Conservation (phyloP, 495 filamentous ascomycete species). For the Haplographium delicatum region DNA sequence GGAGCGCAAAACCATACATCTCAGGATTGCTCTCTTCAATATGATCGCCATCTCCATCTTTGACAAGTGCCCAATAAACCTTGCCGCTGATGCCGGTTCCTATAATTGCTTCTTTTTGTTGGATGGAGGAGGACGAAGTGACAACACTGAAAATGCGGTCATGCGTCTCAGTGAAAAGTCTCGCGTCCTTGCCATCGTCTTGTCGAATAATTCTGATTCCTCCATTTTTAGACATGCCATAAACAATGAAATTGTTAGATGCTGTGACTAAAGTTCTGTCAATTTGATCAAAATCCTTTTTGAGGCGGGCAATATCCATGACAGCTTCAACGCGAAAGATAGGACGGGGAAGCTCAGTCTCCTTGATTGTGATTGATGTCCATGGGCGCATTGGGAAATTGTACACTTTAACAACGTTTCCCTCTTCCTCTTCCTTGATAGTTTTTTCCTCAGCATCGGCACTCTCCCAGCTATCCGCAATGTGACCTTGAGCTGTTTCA, state of each 20-base stretch:
- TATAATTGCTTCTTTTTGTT: slow-evolving; percentile 69
- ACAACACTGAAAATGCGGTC: slow-evolving; percentile 95
- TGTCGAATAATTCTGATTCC: slow-evolving; percentile 90
- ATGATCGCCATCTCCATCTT: slow-evolving; percentile 59
- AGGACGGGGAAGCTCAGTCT: slow-evolving; percentile 37
- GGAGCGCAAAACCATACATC: slow-evolving; percentile 73
- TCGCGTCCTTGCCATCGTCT: slow-evolving; percentile 82
- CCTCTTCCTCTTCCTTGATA: slow-evolving; percentile 58
- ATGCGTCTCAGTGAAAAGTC: slow-evolving; percentile 78
- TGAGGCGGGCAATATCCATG: slow-evolving; percentile 84
- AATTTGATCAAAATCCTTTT: slow-evolving; percentile 96
- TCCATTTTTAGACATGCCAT: slow-evolving; percentile 85
- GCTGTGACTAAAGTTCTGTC: slow-evolving; percentile 89
- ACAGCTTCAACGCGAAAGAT: slow-evolving; percentile 54
- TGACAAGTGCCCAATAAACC: slow-evolving; percentile 84
- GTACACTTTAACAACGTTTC: slow-evolving; percentile 68
- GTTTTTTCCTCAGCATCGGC: slow-evolving; percentile 60
- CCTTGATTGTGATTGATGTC: slow-evolving; percentile 64
- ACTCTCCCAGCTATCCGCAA: slow-evolving; percentile 76
- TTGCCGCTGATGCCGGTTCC: slow-evolving; percentile 90
- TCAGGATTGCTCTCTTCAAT: slow-evolving; percentile 65
- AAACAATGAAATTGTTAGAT: slow-evolving; percentile 86
- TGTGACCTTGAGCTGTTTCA: slow-evolving; percentile 47
- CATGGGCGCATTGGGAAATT: slow-evolving; percentile 96
- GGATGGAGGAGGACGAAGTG: slow-evolving; percentile 56